These are phyloP conservation scores for Cordyceps cicadae DNA, from an alignment of 2,329 filamentous ascomycete species.

Conservation along the genomic window DNA sequence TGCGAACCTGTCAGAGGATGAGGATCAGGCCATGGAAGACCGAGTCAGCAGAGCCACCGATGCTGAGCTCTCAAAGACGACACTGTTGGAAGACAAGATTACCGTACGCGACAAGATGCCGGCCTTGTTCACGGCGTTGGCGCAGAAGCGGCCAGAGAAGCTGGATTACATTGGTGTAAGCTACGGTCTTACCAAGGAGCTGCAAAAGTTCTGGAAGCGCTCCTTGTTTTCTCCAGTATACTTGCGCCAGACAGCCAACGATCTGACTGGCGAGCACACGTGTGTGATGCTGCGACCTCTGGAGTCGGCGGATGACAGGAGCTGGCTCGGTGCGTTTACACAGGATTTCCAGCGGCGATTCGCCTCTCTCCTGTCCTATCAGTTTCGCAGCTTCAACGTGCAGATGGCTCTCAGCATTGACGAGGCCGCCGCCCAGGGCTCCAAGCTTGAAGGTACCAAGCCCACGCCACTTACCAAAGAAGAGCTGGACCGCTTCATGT, in stretches of 20 bases:
- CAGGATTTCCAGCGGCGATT: constrained; percentile 95
- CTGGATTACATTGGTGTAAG: constrained; percentile 95
- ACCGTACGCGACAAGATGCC: constrained; percentile 90
- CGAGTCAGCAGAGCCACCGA: constrained; percentile 75
- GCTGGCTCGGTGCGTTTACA: constrained; percentile 85
- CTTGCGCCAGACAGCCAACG: constrained; percentile 88
- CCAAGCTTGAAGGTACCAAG: constrained; percentile 50
- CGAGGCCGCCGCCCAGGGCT: constrained; percentile 69
- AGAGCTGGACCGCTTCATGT: constrained; percentile 70
- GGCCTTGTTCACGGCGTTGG: constrained; percentile 80
- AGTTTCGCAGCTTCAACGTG: constrained; percentile 77
- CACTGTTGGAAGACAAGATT: constrained; percentile 77
- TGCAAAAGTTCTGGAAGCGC: constrained; percentile 97
- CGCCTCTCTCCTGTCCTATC: constrained; percentile 78
- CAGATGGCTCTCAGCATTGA: constrained; percentile 78
- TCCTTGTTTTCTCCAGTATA: constrained; percentile 83
- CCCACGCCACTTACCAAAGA: constrained; percentile 56
- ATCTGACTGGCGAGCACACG: constrained; percentile 93
- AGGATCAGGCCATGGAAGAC: constrained; percentile 42
- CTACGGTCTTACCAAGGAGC: constrained; percentile 76
- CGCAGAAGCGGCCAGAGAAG: constrained; percentile 67
- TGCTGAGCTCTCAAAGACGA: constrained; percentile 66
- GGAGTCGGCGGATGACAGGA: constrained; percentile 55
- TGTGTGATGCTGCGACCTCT: constrained; percentile 93
- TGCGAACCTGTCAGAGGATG: constrained; percentile 68